Base-by-base conservation (phyloP, 176 grass and related monocot genomes). In the Carex pumila region DNA sequence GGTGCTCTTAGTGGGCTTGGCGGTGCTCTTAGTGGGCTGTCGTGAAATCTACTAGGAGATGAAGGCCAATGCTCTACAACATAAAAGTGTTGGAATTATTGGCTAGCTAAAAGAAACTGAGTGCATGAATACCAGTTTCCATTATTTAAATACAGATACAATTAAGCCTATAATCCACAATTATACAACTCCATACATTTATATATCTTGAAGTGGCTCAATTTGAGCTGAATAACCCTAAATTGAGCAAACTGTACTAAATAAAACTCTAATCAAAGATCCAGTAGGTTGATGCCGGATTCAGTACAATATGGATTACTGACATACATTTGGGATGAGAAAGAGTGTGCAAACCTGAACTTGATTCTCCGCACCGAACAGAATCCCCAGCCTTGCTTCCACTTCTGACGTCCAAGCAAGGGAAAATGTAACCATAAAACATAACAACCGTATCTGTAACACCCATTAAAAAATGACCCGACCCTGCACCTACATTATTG, bases 331-430 rank as follows among this genome's bases (percentile, higher is more conserved):
- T 76, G 7, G 67, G 56, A 71, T 17, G 47, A 37, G 55, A 55
- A 34, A 71, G 37, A 66, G 11, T 6, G 70, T 9, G 7, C 79
- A 85, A 91, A 94, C 92, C 86, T 65, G 89, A 90, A 87, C 85
- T 90, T 81, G 71, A 79, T 84, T 80, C 88, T 74, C 45, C 77
- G 60, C 2, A 4, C 21, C 89, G 85, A 86, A 98, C 86, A 78
- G 89, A 92, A 69, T 92, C 92, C 71, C 91, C 95, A 52, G 87
- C 92, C 34, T 85, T 87, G 79, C 91, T 93, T 30, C 55, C 88
- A 41, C 69, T 85, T 89, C 79, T 98, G 13, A 89, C 86, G 18
- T 90, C 72, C 80, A 92, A 90, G 79, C 95, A 98, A 53, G 95
- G 89, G 75, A 89, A 98, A 45, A 94, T 7, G 54, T 91, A 83